Base-by-base conservation (phyloP, 208 protist genomes). In the Cochliopodium minus region DNA sequence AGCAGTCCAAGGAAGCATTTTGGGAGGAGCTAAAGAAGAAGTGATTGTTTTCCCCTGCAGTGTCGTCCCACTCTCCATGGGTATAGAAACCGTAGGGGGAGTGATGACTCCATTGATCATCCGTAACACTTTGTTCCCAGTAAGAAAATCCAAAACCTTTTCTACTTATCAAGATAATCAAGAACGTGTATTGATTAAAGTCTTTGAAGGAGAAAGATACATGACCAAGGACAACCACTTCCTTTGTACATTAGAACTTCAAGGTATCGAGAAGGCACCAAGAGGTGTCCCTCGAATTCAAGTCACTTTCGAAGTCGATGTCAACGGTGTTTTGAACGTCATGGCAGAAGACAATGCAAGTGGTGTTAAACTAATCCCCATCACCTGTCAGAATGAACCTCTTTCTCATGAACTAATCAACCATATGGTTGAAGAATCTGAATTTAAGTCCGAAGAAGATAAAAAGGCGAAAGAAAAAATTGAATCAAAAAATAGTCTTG, bases 161-260 rank as follows among this genome's bases (percentile, higher is more conserved):
- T 94, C 35, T 84, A 69, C 64, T 15, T 69, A 70, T 59, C 10
- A 70, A 39, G 89, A 96, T 70, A 95, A 96, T 75, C 90, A 96
- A 80, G 72, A 79, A 20, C 81, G 76, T 45, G 90, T 96, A 50
- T 57, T 83, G 29, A 93, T 96, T 66, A 85, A 94, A 76, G 82
- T 96, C 4, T 96, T 72, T 66, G 88, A 96, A 72, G 90, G 90
- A 59, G 90, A 96, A 73, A 78, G 90, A 57, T 29, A 70, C 23
- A 76, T 85, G 76, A 92, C 88, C 46, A 73, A 72, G 46, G 82
- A 95, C 67, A 94, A 93, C 86, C 87, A 95, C 68, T 60, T 88
- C 0, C 74, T 95, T 17, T 88, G 89, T 10, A 62, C 11, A 73
- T 74, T n/a, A 55, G 77, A 92, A 43, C 65, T 95, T 3, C 71